These are phyloP conservation scores for Xylaria cubensis DNA, from an alignment of 495 filamentous ascomycete species.

Conservation along the genomic window DNA sequence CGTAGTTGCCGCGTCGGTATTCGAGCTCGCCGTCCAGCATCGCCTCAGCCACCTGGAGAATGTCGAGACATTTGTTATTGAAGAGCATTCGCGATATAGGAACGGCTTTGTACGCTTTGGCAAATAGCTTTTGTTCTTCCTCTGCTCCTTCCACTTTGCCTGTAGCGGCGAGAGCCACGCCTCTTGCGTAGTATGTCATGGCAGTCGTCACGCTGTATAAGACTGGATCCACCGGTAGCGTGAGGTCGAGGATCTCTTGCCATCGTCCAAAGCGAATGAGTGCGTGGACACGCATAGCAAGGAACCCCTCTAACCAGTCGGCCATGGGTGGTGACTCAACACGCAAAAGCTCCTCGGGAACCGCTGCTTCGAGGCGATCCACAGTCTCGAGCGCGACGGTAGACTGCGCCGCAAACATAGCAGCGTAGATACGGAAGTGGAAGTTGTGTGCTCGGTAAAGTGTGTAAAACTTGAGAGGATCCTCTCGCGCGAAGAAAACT, in stretches of 20 bases:
- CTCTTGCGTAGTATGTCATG: slow-evolving; percentile 69
- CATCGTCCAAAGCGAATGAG: slow-evolving; percentile 71
- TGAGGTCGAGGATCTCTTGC: slow-evolving; percentile 61
- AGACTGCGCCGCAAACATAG: slow-evolving; percentile 71
- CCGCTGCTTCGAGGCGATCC: slow-evolving; percentile 54
- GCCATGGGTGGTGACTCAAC: slow-evolving; percentile 72
- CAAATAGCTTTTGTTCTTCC: slow-evolving; percentile 53
- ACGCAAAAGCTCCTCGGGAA: slow-evolving; percentile 66
- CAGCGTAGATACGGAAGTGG: slow-evolving; percentile 73
- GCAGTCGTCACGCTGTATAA: slow-evolving; percentile 70
- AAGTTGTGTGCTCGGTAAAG: slow-evolving; percentile 71
- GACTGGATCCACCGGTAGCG: slow-evolving; percentile 54
- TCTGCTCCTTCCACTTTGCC: slow-evolving; percentile 56
- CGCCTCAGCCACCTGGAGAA: slow-evolving; percentile 61
- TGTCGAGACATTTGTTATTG: slow-evolving; percentile 68
- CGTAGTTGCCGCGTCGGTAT: slow-evolving; percentile 64
- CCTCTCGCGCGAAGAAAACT: slow-evolving; percentile 59
- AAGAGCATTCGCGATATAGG: slow-evolving; percentile 63
- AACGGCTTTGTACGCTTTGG: slow-evolving; percentile 52
- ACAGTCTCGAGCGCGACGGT: slow-evolving; percentile 63
- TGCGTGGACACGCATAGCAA: slow-evolving; percentile 67
- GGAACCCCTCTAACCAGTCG: slow-evolving; percentile 73
- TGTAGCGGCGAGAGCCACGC: slow-evolving; percentile 65
- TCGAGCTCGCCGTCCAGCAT: slow-evolving; percentile 75
- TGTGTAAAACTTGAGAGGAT: slow-evolving; percentile 68